A percentile compares a stretch with the other conserved stretches of the same genome.
Evolutionary conservation across 2,329 filamentous ascomycete species (phyloP).

Genomic region (Sarocladium brachiariae): DNA sequence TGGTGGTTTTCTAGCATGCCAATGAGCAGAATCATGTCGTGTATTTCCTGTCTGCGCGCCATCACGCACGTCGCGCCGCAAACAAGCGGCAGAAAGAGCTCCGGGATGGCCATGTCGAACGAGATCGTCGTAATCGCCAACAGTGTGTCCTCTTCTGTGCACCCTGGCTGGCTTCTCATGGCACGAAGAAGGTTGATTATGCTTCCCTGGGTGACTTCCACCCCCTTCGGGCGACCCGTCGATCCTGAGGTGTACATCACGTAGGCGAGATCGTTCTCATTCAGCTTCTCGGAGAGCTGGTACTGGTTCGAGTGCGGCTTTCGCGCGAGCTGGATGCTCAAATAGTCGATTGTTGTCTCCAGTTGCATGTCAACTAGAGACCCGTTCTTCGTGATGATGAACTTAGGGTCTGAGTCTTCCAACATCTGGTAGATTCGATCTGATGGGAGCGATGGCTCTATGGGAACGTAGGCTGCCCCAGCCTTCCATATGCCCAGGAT

Average conservation of each 20-base stretch:
- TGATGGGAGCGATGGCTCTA: conserved; percentile 14
- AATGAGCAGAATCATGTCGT: conserved; percentile 11
- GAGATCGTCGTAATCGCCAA: conserved; percentile 16
- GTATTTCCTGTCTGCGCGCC: conserved; percentile 11
- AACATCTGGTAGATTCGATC: conserved; percentile 15
- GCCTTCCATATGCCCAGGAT: conserved; percentile 14
- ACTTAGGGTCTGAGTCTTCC: conserved; percentile 12
- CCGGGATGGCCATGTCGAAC: conserved; percentile 15
- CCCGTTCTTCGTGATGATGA: conserved; percentile 10
- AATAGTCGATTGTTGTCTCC: background rate
- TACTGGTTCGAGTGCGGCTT: background rate
- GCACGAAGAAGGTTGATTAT: conserved; percentile 13
- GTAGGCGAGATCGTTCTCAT: conserved; percentile 19
- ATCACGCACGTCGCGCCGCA: conserved; percentile 14
- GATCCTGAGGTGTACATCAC: conserved; percentile 25
- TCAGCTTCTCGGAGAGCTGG: background rate
- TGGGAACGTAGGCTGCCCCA: conserved; percentile 16
- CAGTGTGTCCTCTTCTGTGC: conserved; percentile 13
- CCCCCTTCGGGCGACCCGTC: conserved; percentile 31
- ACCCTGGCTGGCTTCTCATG: conserved; percentile 12
- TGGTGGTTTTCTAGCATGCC: conserved; percentile 11
- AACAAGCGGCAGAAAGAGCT: conserved; percentile 15
- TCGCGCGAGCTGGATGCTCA: background rate
- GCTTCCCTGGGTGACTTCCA: conserved; percentile 21
- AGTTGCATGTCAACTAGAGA: background rate